A percentile compares a stretch with the other conserved stretches of the same genome.
Conservation (phyloP, 2,329 filamentous ascomycete species). For the Microdochium trichocladiopsis region DNA sequence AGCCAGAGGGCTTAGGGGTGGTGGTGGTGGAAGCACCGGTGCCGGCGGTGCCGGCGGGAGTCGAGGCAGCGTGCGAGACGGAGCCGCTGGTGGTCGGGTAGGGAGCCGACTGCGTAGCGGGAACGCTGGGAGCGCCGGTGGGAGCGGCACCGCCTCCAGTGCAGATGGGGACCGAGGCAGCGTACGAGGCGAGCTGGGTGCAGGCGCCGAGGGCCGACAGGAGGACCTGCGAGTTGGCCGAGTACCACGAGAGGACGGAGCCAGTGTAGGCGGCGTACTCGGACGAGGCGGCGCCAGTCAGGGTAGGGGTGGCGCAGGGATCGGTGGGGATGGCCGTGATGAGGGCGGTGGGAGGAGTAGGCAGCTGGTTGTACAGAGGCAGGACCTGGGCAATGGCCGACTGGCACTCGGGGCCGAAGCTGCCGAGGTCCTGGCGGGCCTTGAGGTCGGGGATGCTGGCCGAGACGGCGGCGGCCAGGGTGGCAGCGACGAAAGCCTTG, state of each 20-base stretch:
- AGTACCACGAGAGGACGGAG: conserved; percentile 11
- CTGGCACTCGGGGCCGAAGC: conserved; percentile 8
- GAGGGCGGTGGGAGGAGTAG: conserved; percentile 11
- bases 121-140: neutral
- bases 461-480: conserved; percentile 9
- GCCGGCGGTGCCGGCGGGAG: neutral
- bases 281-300: conserved; percentile 11
- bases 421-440: conserved; percentile 6
- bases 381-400: conserved; percentile 7
- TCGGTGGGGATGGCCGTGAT: conserved; percentile 6
- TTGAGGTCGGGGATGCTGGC: conserved; percentile 10
- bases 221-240: conserved; percentile 11
- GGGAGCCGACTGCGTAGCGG: neutral
- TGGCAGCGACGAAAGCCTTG: conserved; percentile 3
- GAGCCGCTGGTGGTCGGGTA: neutral
- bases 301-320: conserved; percentile 12
- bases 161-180: conserved; percentile 9
- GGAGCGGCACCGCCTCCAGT: neutral
- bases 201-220: conserved; percentile 9
- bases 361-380: conserved; percentile 9
- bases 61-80: neutral
- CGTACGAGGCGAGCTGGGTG: conserved; percentile 6
- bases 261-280: conserved; percentile 13
- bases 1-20: neutral
- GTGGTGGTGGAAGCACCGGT: neutral